These are phyloP conservation scores for Ophiostoma pallidulum DNA, from an alignment of 2,329 filamentous ascomycete species.

Conservation along the genomic window DNA sequence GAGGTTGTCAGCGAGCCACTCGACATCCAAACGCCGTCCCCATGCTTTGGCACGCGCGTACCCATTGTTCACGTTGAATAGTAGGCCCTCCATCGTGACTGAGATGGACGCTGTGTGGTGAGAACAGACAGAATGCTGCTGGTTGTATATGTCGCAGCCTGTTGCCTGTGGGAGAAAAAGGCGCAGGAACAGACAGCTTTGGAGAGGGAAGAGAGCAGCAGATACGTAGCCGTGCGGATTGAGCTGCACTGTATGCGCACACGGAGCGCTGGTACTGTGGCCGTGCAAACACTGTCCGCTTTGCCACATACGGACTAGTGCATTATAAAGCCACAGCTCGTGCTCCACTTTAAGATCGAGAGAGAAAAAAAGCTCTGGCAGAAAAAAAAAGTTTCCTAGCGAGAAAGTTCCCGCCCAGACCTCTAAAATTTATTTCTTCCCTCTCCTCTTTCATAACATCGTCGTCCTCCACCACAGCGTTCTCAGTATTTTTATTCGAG, in stretches of 20 bases:
- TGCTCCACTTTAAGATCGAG: conserved; percentile 14
- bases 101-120: conserved; percentile 7
- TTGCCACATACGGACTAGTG: conserved; percentile 10
- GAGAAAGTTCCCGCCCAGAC: conserved; percentile 12
- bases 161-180: conserved; percentile 10
- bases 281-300: neutral
- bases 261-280: conserved; percentile 1
- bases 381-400: conserved; percentile 17
- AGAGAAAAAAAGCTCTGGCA: conserved; percentile 17
- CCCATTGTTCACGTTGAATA: conserved; percentile 93
- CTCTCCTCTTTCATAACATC: conserved; percentile 4
- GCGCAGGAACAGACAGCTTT: conserved; percentile 11
- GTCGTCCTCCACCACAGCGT: no score
- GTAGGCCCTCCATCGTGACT: conserved; percentile 72
- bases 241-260: neutral
- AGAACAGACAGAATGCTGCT: conserved; percentile 7
- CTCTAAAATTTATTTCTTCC: conserved; percentile 16
- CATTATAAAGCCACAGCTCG: conserved; percentile 5
- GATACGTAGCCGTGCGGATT: neutral
- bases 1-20: neutral
- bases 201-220: neutral
- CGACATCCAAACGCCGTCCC: neutral
- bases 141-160: conserved; percentile 13
- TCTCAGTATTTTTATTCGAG: no score
- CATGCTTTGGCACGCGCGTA: no score